These are phyloP conservation scores for Macrophomina phaseolina DNA, from an alignment of 2,329 filamentous ascomycete genomes.

Conservation along the genomic window DNA sequence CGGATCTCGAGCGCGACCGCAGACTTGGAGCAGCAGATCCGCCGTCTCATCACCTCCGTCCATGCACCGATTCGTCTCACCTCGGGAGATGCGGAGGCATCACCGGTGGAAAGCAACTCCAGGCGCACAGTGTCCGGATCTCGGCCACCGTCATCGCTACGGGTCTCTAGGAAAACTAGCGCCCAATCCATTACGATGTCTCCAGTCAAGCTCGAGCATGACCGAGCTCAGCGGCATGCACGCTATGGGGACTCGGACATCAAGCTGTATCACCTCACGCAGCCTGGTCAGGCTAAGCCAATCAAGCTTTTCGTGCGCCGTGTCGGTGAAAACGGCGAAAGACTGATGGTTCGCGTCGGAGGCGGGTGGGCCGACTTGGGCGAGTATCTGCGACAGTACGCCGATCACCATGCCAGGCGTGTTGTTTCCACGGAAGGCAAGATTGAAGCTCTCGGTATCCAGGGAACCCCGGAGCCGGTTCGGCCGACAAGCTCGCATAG, in stretches of 20 bases:
- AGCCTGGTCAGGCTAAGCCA: constrained; percentile 81
- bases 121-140: constrained; percentile 21
- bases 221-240: constrained; percentile 39
- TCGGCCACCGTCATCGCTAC: constrained; percentile 23
- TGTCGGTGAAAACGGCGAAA: constrained; percentile 86
- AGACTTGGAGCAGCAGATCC: constrained; percentile 79
- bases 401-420: constrained; percentile 84
- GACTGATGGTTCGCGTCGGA: constrained; percentile 97
- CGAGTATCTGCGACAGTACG: constrained; percentile 93
- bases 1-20: constrained; percentile 52
- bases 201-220: constrained; percentile 43
- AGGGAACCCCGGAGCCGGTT: constrained; percentile 28
- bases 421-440: constrained; percentile 59
- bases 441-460: constrained; percentile 61
- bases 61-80: constrained; percentile 80
- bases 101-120: constrained; percentile 3
- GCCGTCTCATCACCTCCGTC: constrained; percentile 76
- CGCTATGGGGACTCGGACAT: constrained; percentile 65
- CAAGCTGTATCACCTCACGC: constrained; percentile 88
- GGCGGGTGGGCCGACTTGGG: constrained; percentile 98
- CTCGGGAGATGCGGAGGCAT: constrained; percentile 45
- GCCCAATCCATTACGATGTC: constrained; percentile 38
- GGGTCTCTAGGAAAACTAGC: constrained; percentile 5
- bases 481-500: constrained; percentile 25
- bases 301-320: constrained; percentile 94